These are phyloP conservation scores for Rhizopogon salebrosus DNA, from an alignment of 768 basidiomycete genomes.

Conservation along the genomic window DNA sequence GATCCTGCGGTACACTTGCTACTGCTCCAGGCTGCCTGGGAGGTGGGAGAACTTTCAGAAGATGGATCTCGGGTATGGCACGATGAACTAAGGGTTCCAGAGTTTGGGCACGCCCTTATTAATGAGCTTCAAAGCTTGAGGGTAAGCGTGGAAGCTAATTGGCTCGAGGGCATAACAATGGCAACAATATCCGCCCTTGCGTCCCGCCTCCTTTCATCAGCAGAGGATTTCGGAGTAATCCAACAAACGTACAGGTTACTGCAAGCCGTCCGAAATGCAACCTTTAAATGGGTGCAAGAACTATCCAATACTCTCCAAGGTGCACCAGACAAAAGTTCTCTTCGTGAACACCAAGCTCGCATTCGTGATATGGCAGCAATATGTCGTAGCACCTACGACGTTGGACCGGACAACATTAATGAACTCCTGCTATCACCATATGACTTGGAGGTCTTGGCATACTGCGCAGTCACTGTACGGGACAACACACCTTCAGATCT, in stretches of 20 bases:
- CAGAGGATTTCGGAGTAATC: conserved; percentile 6
- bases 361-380: conserved; percentile 29
- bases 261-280: conserved; percentile 20
- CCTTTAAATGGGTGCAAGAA: conserved; percentile 29
- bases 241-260: conserved; percentile 17
- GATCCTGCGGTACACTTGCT: conserved; percentile 33
- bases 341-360: conserved; percentile 7
- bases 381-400: conserved; percentile 34
- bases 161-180: conserved; percentile 27
- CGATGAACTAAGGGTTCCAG: conserved; percentile 20
- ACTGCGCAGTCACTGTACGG: conserved; percentile 26
- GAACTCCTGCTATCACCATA: conserved; percentile 12
- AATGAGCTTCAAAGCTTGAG: conserved; percentile 26
- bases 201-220: conserved; percentile 28
- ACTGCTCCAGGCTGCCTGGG: conserved; percentile 35
- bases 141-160: conserved; percentile 27
- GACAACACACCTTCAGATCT: conserved; percentile 17
- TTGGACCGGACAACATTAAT: conserved; percentile 8
- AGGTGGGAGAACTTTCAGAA: conserved; percentile 25
- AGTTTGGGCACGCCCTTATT: conserved; percentile 30
- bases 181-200: conserved; percentile 26
- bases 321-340: neutral
- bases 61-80: conserved; percentile 30
- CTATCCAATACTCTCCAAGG: conserved; percentile 15
- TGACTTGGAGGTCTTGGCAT: conserved; percentile 23